Percentiles rank a stretch among this genome's conserved stretches.
phyloP scores from a whole-genome alignment of 768 basidiomycete species.

The Tephrocybe sp. region DNA sequence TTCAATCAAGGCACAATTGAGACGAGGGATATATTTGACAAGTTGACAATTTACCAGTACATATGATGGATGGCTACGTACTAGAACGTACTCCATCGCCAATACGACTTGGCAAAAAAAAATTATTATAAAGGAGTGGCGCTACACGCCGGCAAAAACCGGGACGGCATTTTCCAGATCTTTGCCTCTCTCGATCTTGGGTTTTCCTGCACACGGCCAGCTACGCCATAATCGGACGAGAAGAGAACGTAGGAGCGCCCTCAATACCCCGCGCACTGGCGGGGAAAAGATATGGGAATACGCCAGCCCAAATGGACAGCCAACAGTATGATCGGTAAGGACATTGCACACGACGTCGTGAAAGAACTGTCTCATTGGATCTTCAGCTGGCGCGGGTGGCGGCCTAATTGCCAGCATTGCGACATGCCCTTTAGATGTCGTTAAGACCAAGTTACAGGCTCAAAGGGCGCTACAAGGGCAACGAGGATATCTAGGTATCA shows the following conservation, averaged over 20 bases:
- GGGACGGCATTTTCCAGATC: slow-evolving; percentile 12
- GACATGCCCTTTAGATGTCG: slow-evolving; percentile 95
- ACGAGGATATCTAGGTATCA: slow-evolving; percentile 71
- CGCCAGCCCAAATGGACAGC: slow-evolving; percentile 62
- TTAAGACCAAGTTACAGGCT: slow-evolving; percentile 98
- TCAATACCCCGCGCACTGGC: slow-evolving; percentile 49
- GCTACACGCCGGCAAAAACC: slow-evolving; percentile 12
- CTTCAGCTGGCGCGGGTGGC: slow-evolving; percentile 87
- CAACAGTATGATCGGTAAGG: slow-evolving; percentile 80
- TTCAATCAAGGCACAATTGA: too few relatives aligned
- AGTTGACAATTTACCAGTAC: too few relatives aligned
- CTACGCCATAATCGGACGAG: slow-evolving; percentile 13
- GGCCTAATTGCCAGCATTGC: slow-evolving; percentile 90
- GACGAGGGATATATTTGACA: too few relatives aligned
- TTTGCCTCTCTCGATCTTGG: neutral
- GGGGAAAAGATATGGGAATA: slow-evolving; percentile 68
- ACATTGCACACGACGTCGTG: slow-evolving; percentile 7
- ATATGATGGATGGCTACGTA: too few relatives aligned
- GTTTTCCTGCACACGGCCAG: slow-evolving; percentile 1
- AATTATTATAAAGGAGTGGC: neutral
- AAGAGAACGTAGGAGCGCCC: slow-evolving; percentile 13
- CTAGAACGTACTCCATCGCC: too few relatives aligned
- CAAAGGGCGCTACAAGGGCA: slow-evolving; percentile 72
- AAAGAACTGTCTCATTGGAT: slow-evolving; percentile 8
- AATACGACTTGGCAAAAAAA: too few relatives aligned